Evolutionary conservation across 148 eudicot species (phyloP), one percentile per base, ranked within the genome.

Genomic region (Chenopodium suecicum): DNA sequence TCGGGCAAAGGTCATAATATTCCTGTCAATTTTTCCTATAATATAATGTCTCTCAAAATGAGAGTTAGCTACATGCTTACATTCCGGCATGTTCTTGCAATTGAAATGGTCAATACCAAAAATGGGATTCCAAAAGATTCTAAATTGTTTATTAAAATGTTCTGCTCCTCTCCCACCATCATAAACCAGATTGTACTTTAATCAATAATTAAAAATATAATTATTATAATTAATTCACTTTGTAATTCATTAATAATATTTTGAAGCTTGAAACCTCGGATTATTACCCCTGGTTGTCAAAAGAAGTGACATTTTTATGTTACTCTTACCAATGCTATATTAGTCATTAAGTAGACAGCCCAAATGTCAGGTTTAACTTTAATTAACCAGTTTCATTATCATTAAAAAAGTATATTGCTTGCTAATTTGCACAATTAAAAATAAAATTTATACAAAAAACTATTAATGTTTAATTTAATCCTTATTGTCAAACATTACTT

Each of bases 101-200:
- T 29, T 68, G 22, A 34, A 75, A 52, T 75, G 52, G 78, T 17
- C 64, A 27, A 50, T 50, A 29, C 41, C n/a, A 29, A 75, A 29
- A 75, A 54, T 47, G 46, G 50, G 66, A 69, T 79, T 69, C 81
- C 22, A 50, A 69, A 79, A 69, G 67, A 79, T 79, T 79, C 81
- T 34, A 79, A 69, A 32, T 1, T 58, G 7, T 12, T 69, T 68
- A 68, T 46, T 20, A 47, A 25, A 68, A 48, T 29, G 81, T 79
- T 52, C 17, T 17, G 47, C 63, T 52, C 16, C 74, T 71, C 66
- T 79, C 75, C 74, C 81, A n/a, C 32, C 9, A 41, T 17, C 74
- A 34, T 5, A 69, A 70, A 37, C 74, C 52, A 22, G 19, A 1
- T 41, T 4, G 5, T 17, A 27, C 32, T 67, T n/a, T 27, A 67